Evolutionary conservation across 2,329 filamentous ascomycete genomes (phyloP).

Genomic region (Paecilomyces formosus): DNA sequence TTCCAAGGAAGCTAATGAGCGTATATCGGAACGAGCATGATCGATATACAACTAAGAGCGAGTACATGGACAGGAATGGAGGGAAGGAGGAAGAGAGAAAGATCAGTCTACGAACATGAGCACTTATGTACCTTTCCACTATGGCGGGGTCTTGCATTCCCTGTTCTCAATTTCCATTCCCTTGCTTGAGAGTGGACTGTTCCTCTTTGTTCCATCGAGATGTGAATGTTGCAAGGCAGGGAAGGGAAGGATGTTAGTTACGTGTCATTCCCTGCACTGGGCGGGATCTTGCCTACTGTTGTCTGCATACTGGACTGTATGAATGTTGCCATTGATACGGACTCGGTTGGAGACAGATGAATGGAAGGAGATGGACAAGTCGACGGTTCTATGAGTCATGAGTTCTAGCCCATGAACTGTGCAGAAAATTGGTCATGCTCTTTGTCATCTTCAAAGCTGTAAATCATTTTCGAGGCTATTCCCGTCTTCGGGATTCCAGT

Average conservation of each 20-base stretch:
- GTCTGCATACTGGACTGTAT: background rate
- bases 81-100: background rate
- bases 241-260: background rate
- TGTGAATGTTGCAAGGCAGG: background rate
- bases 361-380: background rate
- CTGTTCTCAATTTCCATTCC: background rate
- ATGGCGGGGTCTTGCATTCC: background rate
- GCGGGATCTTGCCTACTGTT: background rate
- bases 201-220: background rate
- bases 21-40: background rate
- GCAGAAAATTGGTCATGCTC: too few species aligned
- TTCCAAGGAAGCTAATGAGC: too few species aligned
- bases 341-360: background rate
- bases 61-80: background rate
- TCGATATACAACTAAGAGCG: background rate
- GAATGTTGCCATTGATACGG: background rate
- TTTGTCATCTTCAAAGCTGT: background rate
- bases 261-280: background rate
- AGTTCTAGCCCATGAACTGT: background rate
- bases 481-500: background rate
- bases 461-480: background rate
- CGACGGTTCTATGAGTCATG: background rate
- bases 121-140: background rate
- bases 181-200: background rate
- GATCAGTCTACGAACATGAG: background rate